phyloP scores from a whole-genome alignment of 1,284 basidiomycete genomes.

The Athelia sp. region DNA sequence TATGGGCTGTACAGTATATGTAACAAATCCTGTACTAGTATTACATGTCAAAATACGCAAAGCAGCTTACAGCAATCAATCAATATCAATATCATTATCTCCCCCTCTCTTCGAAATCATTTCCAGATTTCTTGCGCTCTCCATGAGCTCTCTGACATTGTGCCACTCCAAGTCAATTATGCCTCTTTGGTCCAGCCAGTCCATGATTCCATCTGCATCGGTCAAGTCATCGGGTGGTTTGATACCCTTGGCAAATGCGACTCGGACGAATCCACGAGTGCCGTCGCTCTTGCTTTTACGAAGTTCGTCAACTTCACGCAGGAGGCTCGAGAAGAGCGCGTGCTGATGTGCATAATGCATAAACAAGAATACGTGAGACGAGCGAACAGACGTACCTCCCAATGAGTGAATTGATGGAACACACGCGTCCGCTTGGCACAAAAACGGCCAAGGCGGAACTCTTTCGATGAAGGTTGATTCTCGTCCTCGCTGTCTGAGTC shows the following conservation, averaged over 20 bases:
- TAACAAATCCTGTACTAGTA: too few species aligned
- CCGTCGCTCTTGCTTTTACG: constrained; percentile 25
- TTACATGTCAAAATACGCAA: too few species aligned
- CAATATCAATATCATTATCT: constrained; percentile 30
- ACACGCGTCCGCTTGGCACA: constrained; percentile 65
- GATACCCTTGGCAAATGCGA: constrained; percentile 47
- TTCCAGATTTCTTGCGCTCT: constrained; percentile 63
- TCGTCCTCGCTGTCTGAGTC: constrained; percentile 31
- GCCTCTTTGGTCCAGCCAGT: constrained; percentile 74
- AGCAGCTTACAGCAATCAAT: constrained; percentile 2
- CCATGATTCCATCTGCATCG: constrained; percentile 73
- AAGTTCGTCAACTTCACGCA: constrained; percentile 50
- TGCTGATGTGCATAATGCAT: constrained; percentile 32
- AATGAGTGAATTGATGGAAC: constrained; percentile 77
- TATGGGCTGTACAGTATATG: too few species aligned
- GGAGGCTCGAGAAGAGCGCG: constrained; percentile 50
- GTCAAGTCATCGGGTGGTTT: constrained; percentile 57
- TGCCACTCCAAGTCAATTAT: constrained; percentile 67
- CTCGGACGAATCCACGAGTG: constrained; percentile 43
- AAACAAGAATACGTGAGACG: constrained; percentile 1
- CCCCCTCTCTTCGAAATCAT: constrained; percentile 38
- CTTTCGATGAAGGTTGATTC: constrained; percentile 17
- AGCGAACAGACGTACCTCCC: constrained; percentile 60
- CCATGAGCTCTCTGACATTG: constrained; percentile 65
- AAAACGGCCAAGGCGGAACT: constrained; percentile 64